A percentile compares a stretch with the other conserved stretches of the same genome.
Conservation (phyloP, 1,284 basidiomycete species). For the Microbotryum violaceum region DNA sequence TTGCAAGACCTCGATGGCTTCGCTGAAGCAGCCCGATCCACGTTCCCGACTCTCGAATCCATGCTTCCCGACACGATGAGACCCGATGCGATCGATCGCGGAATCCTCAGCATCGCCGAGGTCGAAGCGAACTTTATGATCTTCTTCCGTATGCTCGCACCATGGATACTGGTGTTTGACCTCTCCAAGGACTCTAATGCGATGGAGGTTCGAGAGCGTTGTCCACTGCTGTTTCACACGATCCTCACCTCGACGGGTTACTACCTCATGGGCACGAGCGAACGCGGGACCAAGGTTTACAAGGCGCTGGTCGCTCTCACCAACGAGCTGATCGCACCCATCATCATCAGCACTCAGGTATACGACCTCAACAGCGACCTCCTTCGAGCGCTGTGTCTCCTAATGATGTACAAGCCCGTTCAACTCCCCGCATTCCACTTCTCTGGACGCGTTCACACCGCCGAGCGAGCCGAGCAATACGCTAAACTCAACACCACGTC, state of each 20-base stretch:
- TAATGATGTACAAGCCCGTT: constrained; percentile 15
- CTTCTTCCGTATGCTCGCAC: constrained; percentile 2
- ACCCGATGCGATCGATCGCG: constrained; percentile 4
- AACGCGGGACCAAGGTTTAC: constrained; percentile 5
- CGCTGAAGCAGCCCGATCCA: not conserved
- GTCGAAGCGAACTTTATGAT: constrained; percentile 7
- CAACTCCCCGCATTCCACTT: not conserved
- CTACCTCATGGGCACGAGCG: constrained; percentile 8
- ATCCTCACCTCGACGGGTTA: constrained; percentile 6
- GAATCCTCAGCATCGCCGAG: constrained; percentile 4
- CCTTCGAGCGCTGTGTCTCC: constrained; percentile 1
- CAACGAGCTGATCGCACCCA: constrained; percentile 11
- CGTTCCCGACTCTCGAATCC: not conserved
- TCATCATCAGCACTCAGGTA: constrained; percentile 1
- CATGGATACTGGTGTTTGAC: constrained; percentile 9
- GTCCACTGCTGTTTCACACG: constrained; percentile 10
- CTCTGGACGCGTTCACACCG: too few relatives aligned
- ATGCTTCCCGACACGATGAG: not conserved
- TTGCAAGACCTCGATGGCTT: too few relatives aligned
- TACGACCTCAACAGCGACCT: constrained; percentile 4
- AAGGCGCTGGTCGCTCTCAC: constrained; percentile 6
- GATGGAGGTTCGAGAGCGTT: constrained; percentile 5
- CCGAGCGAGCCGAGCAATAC: constrained; percentile 4
- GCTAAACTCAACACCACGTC: constrained; percentile 6
- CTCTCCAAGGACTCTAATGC: not conserved